Base-by-base conservation (phyloP, 2,329 filamentous ascomycete genomes). In the Cytospora schulzeri region DNA sequence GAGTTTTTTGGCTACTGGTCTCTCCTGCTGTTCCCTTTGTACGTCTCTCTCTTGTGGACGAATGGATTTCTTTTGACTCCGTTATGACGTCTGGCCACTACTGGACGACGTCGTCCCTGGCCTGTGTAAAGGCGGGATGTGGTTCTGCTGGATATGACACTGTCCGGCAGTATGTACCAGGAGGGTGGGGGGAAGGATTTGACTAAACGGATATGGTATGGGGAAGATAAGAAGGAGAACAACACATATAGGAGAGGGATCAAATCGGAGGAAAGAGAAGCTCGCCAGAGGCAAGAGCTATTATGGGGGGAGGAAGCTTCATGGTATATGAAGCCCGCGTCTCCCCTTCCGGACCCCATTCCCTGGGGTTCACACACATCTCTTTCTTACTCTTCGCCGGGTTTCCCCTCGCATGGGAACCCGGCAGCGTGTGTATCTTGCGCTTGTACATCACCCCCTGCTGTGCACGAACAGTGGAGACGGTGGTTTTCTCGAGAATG, bases 391-490 rank as follows among this genome's bases (percentile, higher is more conserved):
- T 56, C 28, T 51, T 54, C 29, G 52, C 38, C 38, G 51, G 35
- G 38, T 52, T 50, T 22, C 60, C 52, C 52, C 38, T 62, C 52
- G 56, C 52, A 53, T 56, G 41, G 29, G 33, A 56, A 54, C 28
- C 52, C 35, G 17, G 52, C 24, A 57, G 26, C 19, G 29, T 57
- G 14, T 19, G 29, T 31, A 31, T 48, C 29, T 51, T 56, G 41
- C n/a, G 52, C 52, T 50, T 56, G 38, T 56, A 4, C 38, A 35
- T 31, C 62, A n/a, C n/a, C n/a, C n/a, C 62, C 57, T 59, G 57
- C 29, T 51, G 56, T 56, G 57, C 62, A 64, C 51, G 51, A 64
- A 60, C 62, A 60, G 62, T 64, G 62, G 62, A 60, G 50, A 60
- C 51, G 57, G 62, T 33, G 62, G 35, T 48, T 48, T 48, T 64